Evolutionary conservation across 805 yeast species (phyloP), one percentile per base, ranked within the genome.

Genomic region (Lipomyces starkeyi): DNA sequence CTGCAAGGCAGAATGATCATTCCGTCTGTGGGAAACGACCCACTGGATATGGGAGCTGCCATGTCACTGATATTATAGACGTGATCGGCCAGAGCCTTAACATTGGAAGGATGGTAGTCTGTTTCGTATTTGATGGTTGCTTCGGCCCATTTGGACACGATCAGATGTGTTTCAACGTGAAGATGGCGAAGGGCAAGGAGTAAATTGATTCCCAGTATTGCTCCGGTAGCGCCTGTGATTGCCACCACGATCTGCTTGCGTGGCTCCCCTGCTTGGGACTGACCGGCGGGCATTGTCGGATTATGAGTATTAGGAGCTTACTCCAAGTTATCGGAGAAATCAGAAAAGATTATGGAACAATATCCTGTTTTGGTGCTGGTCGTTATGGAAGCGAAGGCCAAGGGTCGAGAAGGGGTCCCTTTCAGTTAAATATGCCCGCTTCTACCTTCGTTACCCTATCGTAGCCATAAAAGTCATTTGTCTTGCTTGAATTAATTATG

Each of bases 21-120:
- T 40, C 47, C 47, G 3, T 40, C 47, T 40, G 47, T 40, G 47
- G 1, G 47, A 40, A 40, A 40, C 47, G 47, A 40, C 3, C 47
- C 47, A 40, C 47, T 40, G 47, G 47, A 40, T 40, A 40, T 40
- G 47, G 47, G 47, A 40, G 47, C 47, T 40, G 47, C 47, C 47
- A 40, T 40, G 3, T 40, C 47, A 3, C 47, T 3, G 47, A 40
- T 40, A 40, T 40, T 40, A 40, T 40, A 14, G 47, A 40, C 47
- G 47, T 40, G 47, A 5, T 40, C 47, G 47, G 47, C 47, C 1
- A 40, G 47, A 40, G 47, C 47, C 47, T 40, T 40, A 3, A 40
- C 47, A 40, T 40, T 40, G 47, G 47, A 40, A 40, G 47, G 47
- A 40, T 40, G 47, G 47, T 40, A 40, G 47, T 40, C 47, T 3